These are phyloP conservation scores for Fusarium buharicum DNA, from an alignment of 2,329 filamentous ascomycete genomes.

Conservation along the genomic window DNA sequence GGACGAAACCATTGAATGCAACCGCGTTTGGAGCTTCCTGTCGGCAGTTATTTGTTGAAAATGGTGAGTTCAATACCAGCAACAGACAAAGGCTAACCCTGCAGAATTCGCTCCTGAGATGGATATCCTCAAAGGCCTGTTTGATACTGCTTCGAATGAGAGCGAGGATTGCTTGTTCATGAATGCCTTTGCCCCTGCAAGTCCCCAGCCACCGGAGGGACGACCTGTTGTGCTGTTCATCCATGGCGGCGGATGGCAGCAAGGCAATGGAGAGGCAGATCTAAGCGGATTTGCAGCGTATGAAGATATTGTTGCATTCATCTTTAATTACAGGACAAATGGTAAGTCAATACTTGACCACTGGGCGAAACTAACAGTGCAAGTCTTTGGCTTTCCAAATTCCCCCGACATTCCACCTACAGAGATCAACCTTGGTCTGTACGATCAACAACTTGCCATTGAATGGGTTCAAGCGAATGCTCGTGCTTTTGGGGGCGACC, in stretches of 20 bases:
- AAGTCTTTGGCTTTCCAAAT: constrained; percentile 58
- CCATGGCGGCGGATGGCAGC: constrained; percentile 42
- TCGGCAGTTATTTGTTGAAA: constrained; percentile 28
- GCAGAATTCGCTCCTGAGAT: constrained; percentile 35
- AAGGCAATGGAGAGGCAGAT: constrained; percentile 39
- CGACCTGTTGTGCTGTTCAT: constrained; percentile 44
- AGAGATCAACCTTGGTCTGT: constrained; percentile 47
- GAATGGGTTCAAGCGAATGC: constrained; percentile 45
- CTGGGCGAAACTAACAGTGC: neutral
- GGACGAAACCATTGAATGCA: constrained; percentile 22
- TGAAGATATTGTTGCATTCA: constrained; percentile 45
- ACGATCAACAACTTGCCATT: constrained; percentile 46
- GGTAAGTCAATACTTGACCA: constrained; percentile 2
- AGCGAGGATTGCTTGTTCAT: constrained; percentile 47
- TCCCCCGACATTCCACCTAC: constrained; percentile 52
- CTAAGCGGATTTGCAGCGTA: constrained; percentile 43
- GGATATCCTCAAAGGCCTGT: constrained; percentile 37
- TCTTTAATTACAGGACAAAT: constrained; percentile 45
- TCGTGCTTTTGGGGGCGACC: constrained; percentile 43
- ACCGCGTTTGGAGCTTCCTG: constrained; percentile 34
- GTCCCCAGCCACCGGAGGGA: constrained; percentile 6
- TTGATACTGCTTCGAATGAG: constrained; percentile 32
- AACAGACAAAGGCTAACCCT: neutral
- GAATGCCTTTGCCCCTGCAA: constrained; percentile 43
- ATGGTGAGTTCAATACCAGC: constrained; percentile 8